Evolutionary conservation across 2,329 filamentous ascomycete species (phyloP).

Genomic region (Karstenula rhodostoma): DNA sequence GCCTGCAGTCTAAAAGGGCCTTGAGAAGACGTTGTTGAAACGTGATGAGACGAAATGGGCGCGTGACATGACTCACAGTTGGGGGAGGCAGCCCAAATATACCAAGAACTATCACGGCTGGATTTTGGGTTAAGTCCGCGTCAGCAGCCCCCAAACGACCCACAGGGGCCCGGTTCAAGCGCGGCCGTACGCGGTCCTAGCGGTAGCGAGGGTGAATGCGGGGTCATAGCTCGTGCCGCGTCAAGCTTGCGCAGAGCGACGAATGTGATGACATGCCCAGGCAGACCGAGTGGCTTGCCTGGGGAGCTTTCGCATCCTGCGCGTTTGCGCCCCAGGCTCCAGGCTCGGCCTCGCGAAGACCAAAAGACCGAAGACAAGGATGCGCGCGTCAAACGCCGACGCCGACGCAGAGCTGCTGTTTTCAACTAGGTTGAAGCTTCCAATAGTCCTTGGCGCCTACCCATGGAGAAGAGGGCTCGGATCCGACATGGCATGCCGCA

Average conservation of each 20-base stretch:
- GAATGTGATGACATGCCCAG: background rate
- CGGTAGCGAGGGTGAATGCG: background rate
- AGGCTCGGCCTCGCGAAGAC: conserved; percentile 7
- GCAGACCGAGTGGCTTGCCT: background rate
- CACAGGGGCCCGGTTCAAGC: background rate
- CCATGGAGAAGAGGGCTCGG: background rate
- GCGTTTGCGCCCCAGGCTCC: background rate
- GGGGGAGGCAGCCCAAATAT: background rate
- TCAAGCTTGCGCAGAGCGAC: background rate
- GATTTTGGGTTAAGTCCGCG: conserved; percentile 9
- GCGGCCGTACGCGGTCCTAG: conserved; percentile 7
- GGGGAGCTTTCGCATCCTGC: background rate
- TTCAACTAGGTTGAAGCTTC: background rate
- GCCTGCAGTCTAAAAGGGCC: background rate
- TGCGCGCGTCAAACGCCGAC: background rate
- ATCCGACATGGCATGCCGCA: background rate
- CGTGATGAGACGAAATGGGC: background rate
- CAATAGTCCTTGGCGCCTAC: background rate
- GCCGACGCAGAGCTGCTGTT: background rate
- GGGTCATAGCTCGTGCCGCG: conserved; percentile 1
- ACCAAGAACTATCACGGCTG: background rate
- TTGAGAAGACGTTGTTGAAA: conserved; percentile 9
- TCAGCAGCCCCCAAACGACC: conserved; percentile 1
- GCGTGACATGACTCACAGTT: background rate
- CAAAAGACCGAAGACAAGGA: background rate